Conservation (phyloP, 345 rosid species). For the Euphorbia peplus region DNA sequence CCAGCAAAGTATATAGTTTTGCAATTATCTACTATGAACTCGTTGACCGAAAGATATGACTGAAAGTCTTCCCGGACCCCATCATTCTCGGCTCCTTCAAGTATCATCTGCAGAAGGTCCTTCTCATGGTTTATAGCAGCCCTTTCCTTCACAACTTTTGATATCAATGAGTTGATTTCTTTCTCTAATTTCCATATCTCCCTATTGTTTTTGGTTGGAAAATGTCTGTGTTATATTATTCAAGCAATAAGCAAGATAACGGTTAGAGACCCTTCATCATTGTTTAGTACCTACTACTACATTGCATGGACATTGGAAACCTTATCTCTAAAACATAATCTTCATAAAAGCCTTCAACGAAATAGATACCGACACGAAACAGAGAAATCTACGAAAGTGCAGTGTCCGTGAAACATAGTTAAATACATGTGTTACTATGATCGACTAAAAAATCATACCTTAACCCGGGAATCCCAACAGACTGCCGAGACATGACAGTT, state of each 20-base stretch:
- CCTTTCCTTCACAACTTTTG: constrained; percentile 19
- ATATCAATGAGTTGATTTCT: constrained; percentile 23
- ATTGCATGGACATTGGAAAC: no score
- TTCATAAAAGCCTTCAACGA: no score
- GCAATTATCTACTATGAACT: constrained; percentile 33
- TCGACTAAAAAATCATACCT: constrained; percentile 7
- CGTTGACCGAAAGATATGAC: neutral
- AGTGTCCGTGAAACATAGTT: no score
- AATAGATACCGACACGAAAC: no score
- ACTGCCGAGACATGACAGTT: constrained; percentile 13
- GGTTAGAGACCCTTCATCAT: neutral
- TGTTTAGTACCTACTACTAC: no score
- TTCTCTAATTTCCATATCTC: constrained; percentile 28
- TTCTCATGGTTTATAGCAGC: constrained; percentile 16
- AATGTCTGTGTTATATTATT: constrained; percentile 1
- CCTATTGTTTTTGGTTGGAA: constrained; percentile 18
- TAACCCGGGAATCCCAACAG: constrained; percentile 18
- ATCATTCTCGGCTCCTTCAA: constrained; percentile 16
- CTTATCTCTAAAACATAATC: no score
- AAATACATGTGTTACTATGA: no score
- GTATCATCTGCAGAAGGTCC: constrained; percentile 26
- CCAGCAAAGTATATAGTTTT: constrained; percentile 33
- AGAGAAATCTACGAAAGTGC: no score
- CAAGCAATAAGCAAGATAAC: neutral
- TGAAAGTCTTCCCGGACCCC: neutral